Evolutionary conservation across 2,329 filamentous ascomycete species (phyloP), one percentile per base, ranked within the genome.

Genomic region (Aureobasidium melanogenum): DNA sequence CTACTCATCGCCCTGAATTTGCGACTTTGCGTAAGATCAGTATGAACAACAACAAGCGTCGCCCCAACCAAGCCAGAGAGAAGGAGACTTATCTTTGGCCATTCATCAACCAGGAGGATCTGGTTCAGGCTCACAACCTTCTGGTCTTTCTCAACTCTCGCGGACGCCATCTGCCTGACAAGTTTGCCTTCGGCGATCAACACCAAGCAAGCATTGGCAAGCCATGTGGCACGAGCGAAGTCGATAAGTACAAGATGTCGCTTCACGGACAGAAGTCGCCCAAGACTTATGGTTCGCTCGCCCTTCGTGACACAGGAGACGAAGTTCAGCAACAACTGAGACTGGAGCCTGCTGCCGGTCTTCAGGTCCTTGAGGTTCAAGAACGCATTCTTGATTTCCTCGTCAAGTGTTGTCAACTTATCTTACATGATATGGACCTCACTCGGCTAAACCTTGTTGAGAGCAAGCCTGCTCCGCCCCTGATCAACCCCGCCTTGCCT

Each of bases 81-180:
- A 61, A 61, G 2, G 73, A 76, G 6, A 59, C 70, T 9, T 82
- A 72, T 63, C 68, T 82, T 44, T 84, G 77, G 75, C 83, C 83
- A 0, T 74, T 79, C 48, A 78, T 86, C 67, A 86, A 86, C 64
- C 72, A 81, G 43, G 80, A 86, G 60, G 83, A 86, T 65, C 71
- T 86, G 0, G 56, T 66, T 0, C 72, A 77, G 24, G 68, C 75
- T 0, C 79, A 76, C 51, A 62, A 70, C 0, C 66, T 86, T 9
- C 73, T 76, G 0, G 68, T 86, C 7, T 71, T 86, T 22, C 67
- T 87, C 12, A 82, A 83, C 60, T 69, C 81, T 0, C 75, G 83
- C 7, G 82, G 74, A 5, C 75, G 79, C 0, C 66, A 82, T 60
- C 62, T 66, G 0, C 82, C 82, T 0, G 67, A 72, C 8, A 63